Evolutionary conservation across 768 basidiomycete species (phyloP).

Genomic region (Tephrocybe sp.): DNA sequence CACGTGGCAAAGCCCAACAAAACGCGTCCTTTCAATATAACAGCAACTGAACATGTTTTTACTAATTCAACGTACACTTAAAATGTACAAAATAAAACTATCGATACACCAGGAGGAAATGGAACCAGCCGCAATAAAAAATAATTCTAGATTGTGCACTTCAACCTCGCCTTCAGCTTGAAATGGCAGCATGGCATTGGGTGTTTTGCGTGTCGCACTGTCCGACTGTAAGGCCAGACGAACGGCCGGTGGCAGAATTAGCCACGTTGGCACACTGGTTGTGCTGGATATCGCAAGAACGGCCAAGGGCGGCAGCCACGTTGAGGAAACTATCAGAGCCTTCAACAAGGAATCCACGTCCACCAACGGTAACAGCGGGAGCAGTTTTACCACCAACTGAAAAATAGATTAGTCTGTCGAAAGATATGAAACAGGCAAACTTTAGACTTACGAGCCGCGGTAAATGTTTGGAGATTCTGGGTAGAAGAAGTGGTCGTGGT

Average conservation of each 20-base stretch:
- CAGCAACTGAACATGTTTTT: background rate
- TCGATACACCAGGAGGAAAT: constrained; percentile 4
- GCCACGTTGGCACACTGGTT: constrained; percentile 52
- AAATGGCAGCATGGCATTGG: constrained; percentile 25
- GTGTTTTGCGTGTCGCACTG: constrained; percentile 37
- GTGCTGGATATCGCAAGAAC: constrained; percentile 58
- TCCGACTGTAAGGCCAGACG: constrained; percentile 34
- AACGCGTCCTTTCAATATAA: too few species aligned
- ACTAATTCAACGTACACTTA: background rate
- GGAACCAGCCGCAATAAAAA: constrained; percentile 4
- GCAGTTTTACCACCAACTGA: constrained; percentile 41
- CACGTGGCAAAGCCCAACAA: too few species aligned
- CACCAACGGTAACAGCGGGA: constrained; percentile 42
- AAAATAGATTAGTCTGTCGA: background rate
- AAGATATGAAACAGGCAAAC: background rate
- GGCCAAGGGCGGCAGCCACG: constrained; percentile 44
- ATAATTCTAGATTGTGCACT: background rate
- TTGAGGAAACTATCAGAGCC: constrained; percentile 47
- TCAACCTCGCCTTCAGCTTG: background rate
- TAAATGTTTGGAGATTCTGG: constrained; percentile 50
- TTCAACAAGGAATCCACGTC: constrained; percentile 45
- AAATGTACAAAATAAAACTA: background rate
- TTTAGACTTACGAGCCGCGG: constrained; percentile 38
- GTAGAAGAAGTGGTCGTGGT: constrained; percentile 17
- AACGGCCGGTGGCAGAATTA: constrained; percentile 39